Evolutionary conservation across 257 asterid genomes (phyloP).

Genomic region (Ocimum tenuiflorum): DNA sequence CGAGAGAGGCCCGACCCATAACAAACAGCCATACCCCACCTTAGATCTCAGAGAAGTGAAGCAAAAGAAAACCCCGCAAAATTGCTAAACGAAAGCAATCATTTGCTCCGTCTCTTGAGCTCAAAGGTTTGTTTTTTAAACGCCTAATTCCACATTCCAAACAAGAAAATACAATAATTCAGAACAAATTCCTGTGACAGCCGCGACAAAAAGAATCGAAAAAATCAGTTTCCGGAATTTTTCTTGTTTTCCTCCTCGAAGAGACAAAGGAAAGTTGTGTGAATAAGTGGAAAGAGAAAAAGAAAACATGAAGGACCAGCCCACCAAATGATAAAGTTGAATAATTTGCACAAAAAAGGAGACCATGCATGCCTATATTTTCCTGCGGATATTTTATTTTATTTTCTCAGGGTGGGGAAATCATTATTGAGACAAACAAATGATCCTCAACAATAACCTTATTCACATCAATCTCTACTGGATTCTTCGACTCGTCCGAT

Average conservation of each 20-base stretch:
- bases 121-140: constrained; percentile 35
- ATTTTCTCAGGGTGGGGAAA: neutral
- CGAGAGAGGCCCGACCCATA: constrained; percentile 18
- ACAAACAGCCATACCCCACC: constrained; percentile 31
- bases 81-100: constrained; percentile 36
- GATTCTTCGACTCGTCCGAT: constrained; percentile 33
- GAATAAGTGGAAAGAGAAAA: neutral
- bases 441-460: constrained; percentile 6
- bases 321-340: constrained; percentile 37
- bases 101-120: constrained; percentile 46
- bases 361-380: constrained; percentile 35
- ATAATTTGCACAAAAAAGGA: constrained; percentile 33
- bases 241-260: constrained; percentile 3
- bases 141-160: constrained; percentile 24
- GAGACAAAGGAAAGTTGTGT: constrained; percentile 15
- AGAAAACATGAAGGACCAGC: constrained; percentile 15
- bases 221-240: neutral
- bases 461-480: constrained; percentile 27
- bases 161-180: neutral
- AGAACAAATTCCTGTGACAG: neutral
- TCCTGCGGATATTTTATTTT: too few species aligned
- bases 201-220: neutral
- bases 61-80: constrained; percentile 42
- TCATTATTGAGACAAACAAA: neutral
- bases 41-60: constrained; percentile 48